Conservation (phyloP, 2,329 filamentous ascomycete genomes). For the Ophiostoma sp. region DNA sequence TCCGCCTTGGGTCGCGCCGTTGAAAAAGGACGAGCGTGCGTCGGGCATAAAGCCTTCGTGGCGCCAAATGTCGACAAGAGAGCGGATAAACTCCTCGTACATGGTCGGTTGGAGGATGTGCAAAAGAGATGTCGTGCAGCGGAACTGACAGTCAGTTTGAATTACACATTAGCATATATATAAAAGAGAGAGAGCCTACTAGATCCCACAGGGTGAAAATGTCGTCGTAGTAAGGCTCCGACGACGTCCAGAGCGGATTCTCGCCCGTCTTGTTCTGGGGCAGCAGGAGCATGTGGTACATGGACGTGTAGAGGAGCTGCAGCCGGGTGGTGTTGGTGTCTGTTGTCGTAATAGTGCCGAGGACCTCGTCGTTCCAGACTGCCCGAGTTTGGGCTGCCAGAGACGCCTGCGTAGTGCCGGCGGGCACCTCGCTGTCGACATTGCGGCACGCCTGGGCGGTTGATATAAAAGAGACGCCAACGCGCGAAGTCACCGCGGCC, state of each 20-base stretch:
- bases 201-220: not conserved
- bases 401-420: not conserved
- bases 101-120: conserved; percentile 59
- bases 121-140: conserved; percentile 59
- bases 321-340: conserved; percentile 52
- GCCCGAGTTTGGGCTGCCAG: not conserved
- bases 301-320: conserved; percentile 58
- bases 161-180: too few species aligned
- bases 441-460: not conserved
- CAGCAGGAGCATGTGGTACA: conserved; percentile 66
- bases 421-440: not conserved
- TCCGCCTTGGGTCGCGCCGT: conserved; percentile 64
- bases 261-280: conserved; percentile 67
- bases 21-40: conserved; percentile 62
- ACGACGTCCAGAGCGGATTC: conserved; percentile 59
- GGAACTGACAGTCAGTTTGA: conserved; percentile 46
- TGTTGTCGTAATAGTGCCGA: conserved; percentile 29
- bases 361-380: not conserved
- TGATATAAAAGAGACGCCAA: not conserved
- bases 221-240: conserved; percentile 44
- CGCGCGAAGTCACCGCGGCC: not conserved
- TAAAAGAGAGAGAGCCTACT: not conserved
- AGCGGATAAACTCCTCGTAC: conserved; percentile 62
- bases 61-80: conserved; percentile 63
- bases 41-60: conserved; percentile 61